phyloP scores from a whole-genome alignment of 192 early-diverging fungal genomes.

The Rhizophagus sp. region DNA sequence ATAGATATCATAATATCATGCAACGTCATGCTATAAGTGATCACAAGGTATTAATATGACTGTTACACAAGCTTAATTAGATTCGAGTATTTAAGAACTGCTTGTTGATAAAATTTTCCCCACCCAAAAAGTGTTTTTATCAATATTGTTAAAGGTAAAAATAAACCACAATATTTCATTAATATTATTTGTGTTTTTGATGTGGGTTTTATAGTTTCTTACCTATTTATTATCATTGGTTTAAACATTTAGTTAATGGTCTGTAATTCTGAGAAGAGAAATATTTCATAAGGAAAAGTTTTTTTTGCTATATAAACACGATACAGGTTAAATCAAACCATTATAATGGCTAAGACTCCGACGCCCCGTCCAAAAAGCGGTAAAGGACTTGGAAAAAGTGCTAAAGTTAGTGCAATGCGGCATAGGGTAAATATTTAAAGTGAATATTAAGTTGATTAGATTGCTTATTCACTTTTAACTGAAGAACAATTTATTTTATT shows the following conservation, averaged over 20 bases:
- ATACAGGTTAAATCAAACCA: background rate
- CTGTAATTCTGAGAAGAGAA: background rate
- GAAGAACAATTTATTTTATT: background rate
- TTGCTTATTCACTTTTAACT: too few relatives aligned
- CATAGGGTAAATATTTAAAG: background rate
- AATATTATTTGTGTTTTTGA: background rate
- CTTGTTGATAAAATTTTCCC: background rate
- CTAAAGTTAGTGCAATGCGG: background rate
- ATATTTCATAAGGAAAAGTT: background rate
- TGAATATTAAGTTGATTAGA: too few relatives aligned
- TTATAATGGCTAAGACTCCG: background rate
- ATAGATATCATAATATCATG: background rate
- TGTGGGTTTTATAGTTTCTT: background rate
- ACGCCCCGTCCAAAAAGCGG: background rate
- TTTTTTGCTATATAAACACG: background rate
- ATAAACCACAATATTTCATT: background rate
- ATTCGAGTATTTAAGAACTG: background rate
- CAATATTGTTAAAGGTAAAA: background rate
- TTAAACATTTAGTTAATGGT: too few relatives aligned
- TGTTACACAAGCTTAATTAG: background rate
- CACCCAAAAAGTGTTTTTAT: background rate
- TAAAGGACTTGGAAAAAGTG: conserved; percentile 7
- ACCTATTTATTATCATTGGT: background rate
- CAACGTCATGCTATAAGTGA: background rate
- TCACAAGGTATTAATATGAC: background rate